Base-by-base conservation (phyloP, 306 rosid genomes). In the Erythrophleum fordii region DNA sequence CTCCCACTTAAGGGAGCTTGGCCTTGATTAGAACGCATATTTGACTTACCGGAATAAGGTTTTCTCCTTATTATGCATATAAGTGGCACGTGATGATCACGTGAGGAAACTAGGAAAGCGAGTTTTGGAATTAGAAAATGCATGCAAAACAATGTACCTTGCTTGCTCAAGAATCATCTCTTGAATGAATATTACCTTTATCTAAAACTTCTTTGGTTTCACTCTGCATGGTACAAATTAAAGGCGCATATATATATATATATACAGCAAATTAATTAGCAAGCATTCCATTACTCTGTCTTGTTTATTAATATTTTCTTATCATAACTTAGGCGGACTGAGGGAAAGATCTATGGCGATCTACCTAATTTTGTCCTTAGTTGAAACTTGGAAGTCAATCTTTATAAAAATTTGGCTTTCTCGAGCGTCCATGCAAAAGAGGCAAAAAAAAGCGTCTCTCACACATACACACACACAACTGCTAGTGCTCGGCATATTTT, bases 301-400 rank as follows among this genome's bases (percentile, higher is more conserved):
- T 26, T 20, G 18, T n/a, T 66, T 18, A 39, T 14, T n/a, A 66
- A 9, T 39, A 6, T 5, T 69, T 69, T 69, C 6, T 67, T 3
- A 5, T 51, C 31, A 49, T 29, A 31, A 25, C 11, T 31, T 46
- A 2, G 23, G 22, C 17, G 26, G 17, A 8, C 5, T 70, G 23
- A 42, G 35, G 8, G 10, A 22, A 13, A 22, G 31, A 34, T 59
- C 37, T 18, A 37, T 2, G 18, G 14, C 71, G 42, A 41, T 53
- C 20, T 52, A 12, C 16, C 37, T 28, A 9, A 58, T 45, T 59
- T 76, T 76, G 69, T 69, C 74, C 11, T 60, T 25, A 28, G 49
- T 49, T 73, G 44, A 62, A 58, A 74, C 76, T 52, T 39, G 46
- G n/a, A 78, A 82, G 81, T 82, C 88, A 82, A 77, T 77, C 70